Conservation (phyloP, 805 yeast species). For the Candida parachauliodes region DNA sequence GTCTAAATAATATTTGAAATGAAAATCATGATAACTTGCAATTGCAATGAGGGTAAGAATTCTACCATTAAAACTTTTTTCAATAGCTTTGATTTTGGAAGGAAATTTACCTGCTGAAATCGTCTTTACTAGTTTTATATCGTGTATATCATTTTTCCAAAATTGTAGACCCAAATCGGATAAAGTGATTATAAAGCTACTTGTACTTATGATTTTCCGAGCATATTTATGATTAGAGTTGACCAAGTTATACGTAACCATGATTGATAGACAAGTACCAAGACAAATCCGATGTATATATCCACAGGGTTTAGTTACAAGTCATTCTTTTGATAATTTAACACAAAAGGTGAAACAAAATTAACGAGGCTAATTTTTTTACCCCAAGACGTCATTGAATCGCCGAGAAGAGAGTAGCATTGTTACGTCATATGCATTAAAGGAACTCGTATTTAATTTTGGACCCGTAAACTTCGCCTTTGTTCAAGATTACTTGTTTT, state of each 20-base stretch:
- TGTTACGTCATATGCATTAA: constrained; percentile 1
- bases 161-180: background rate
- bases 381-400: background rate
- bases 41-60: background rate
- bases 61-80: background rate
- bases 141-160: background rate
- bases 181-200: background rate
- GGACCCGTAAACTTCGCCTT: constrained; percentile 54
- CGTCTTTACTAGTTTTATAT: background rate
- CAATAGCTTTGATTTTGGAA: background rate
- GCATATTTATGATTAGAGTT: background rate
- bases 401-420: background rate
- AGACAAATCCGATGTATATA: background rate
- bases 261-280: background rate
- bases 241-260: background rate
- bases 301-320: background rate
- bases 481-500: constrained; percentile 42
- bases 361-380: background rate
- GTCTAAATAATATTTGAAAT: background rate
- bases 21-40: background rate
- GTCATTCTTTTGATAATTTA: background rate
- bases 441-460: constrained; percentile 27
- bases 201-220: background rate
- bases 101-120: background rate
- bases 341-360: background rate